These are phyloP conservation scores for Penicillium parvum DNA, from an alignment of 495 filamentous ascomycete genomes.

Conservation along the genomic window DNA sequence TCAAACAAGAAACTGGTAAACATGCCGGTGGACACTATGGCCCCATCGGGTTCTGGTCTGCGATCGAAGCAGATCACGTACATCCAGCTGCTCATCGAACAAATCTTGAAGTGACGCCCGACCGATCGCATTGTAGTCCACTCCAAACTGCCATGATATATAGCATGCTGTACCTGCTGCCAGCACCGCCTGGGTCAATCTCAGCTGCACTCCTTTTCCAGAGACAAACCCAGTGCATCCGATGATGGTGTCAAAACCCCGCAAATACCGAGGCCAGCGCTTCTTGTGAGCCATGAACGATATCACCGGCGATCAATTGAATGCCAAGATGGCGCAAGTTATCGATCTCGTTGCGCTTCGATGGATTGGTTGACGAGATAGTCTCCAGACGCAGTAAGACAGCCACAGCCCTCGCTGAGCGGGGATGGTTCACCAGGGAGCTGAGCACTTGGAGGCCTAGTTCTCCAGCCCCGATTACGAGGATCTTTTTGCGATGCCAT, in stretches of 20 bases:
- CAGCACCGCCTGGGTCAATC: constrained; percentile 48
- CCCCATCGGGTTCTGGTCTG: constrained; percentile 48
- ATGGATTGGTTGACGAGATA: constrained; percentile 29
- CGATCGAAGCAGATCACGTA: constrained; percentile 46
- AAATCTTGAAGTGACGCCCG: constrained; percentile 49
- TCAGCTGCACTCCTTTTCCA: constrained; percentile 46
- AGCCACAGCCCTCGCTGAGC: constrained; percentile 31
- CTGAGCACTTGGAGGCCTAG: constrained; percentile 52
- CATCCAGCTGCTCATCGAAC: constrained; percentile 59
- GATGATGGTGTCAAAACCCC: constrained; percentile 48
- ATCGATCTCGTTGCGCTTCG: constrained; percentile 23
- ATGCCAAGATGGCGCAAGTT: constrained; percentile 32
- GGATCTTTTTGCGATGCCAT: constrained; percentile 43
- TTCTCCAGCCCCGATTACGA: constrained; percentile 60
- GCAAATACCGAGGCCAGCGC: constrained; percentile 43
- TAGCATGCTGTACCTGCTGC: constrained; percentile 41
- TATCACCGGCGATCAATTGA: constrained; percentile 42
- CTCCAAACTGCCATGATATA: constrained; percentile 64
- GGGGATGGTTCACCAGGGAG: constrained; percentile 40
- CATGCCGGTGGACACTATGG: constrained; percentile 43
- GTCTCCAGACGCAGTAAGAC: constrained; percentile 48
- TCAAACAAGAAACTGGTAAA: constrained; percentile 63
- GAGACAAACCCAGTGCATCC: constrained; percentile 51
- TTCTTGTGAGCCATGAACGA: constrained; percentile 30
- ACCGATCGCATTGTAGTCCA: constrained; percentile 60